A percentile compares a stretch with the other conserved stretches of the same genome.
These are phyloP conservation scores for Aspergillus sclerotioniger DNA, from an alignment of 495 filamentous ascomycete genomes.

Conservation along the genomic window DNA sequence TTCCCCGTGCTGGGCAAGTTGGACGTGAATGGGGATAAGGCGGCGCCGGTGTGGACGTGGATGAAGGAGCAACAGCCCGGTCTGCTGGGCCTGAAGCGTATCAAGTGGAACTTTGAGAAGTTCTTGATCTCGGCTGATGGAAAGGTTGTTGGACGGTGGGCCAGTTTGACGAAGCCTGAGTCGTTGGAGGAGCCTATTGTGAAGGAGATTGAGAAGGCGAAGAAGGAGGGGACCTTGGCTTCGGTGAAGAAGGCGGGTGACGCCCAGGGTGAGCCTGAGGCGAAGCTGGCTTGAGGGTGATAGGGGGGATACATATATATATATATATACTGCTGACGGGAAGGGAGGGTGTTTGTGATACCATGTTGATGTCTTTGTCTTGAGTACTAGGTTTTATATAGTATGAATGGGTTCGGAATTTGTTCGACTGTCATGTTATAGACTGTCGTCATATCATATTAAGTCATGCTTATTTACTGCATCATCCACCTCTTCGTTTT, in stretches of 20 bases:
- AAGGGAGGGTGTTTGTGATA: conserved; percentile 7
- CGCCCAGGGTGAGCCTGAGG: conserved; percentile 6
- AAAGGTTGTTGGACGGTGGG: conserved; percentile 77
- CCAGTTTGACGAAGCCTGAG: conserved; percentile 83
- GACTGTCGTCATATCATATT: conserved; percentile 8
- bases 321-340: neutral
- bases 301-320: neutral
- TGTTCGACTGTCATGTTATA: neutral
- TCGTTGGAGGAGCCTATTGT: conserved; percentile 68
- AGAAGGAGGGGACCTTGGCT: conserved; percentile 32
- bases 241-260: conserved; percentile 21
- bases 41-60: conserved; percentile 81
- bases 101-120: conserved; percentile 99
- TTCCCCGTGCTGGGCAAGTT: conserved; percentile 92
- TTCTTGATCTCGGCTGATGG: conserved; percentile 87
- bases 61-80: conserved; percentile 85
- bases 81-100: conserved; percentile 75
- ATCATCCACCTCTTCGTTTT: neutral
- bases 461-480: conserved; percentile 3
- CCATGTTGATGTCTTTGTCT: conserved; percentile 8
- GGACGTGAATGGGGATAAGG: conserved; percentile 85
- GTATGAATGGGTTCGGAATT: too few relatives aligned
- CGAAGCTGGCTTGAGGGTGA: neutral
- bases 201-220: conserved; percentile 63
- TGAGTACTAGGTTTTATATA: conserved; percentile 1